Percentiles rank a stretch among this genome's conserved stretches.
Conservation (phyloP, 2,329 filamentous ascomycete species). For the Verticillium dahliae region DNA sequence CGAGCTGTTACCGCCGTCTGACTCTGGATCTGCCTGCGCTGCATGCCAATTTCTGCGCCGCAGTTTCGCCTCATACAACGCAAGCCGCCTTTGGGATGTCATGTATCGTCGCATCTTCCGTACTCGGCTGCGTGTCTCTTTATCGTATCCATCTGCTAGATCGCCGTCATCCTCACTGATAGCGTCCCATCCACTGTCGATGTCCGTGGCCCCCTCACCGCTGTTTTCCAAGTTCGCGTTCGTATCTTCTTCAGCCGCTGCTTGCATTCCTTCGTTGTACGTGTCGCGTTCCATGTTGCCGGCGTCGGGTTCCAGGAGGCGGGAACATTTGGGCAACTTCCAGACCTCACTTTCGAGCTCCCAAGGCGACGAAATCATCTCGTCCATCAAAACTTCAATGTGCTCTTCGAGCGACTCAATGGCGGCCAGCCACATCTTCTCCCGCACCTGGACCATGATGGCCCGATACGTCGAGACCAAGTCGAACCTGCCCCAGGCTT, state of each 20-base stretch:
- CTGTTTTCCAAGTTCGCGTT: not conserved
- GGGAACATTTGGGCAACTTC: not conserved
- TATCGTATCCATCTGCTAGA: not conserved
- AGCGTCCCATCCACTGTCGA: not conserved
- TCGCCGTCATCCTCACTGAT: not conserved
- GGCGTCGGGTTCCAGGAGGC: too few relatives aligned
- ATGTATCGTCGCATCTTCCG: not conserved
- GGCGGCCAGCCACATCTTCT: constrained; percentile 2
- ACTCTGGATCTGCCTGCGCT: too few relatives aligned
- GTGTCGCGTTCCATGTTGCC: too few relatives aligned
- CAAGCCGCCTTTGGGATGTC: too few relatives aligned
- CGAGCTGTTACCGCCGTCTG: too few relatives aligned
- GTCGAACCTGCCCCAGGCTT: not conserved
- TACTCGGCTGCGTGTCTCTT: not conserved
- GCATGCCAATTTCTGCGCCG: too few relatives aligned
- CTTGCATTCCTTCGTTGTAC: not conserved
- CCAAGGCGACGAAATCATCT: constrained; percentile 3
- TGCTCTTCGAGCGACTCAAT: constrained; percentile 4
- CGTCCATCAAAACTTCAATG: not conserved
- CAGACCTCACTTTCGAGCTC: not conserved
- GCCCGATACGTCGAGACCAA: constrained; percentile 1
- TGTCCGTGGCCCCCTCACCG: not conserved
- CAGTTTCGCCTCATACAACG: too few relatives aligned
- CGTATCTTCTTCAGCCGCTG: not conserved
- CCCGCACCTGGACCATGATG: constrained; percentile 1